A percentile compares a stretch with the other conserved stretches of the same genome.
These are phyloP conservation scores for Dictyostelium discoideum DNA, from an alignment of 78 protist species.

Conservation along the genomic window dicty_2.7 NC_007091.3:2338501-2339000, in stretches of 20 bases:
- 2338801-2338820: constrained; percentile 97
- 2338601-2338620: constrained; percentile 95
- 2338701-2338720: constrained; percentile 95
- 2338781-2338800: constrained; percentile 93
- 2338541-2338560: constrained; percentile 94
- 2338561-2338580: constrained; percentile 79
- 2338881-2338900: constrained; percentile 95
- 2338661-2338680: constrained; percentile 91
- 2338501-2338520: constrained; percentile 78
- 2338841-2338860: constrained; percentile 98
- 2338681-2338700: constrained; percentile 97
- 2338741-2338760: constrained; percentile 97
- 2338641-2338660: constrained; percentile 98
- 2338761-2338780: constrained; percentile 97
- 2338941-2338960: constrained; percentile 91
- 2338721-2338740: constrained; percentile 99
- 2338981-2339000: constrained; percentile 31
- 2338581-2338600: constrained; percentile 96
- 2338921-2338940: constrained; percentile 94
- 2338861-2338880: constrained; percentile 92
- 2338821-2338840: constrained; percentile 99
- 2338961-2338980: constrained; percentile 81
- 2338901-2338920: constrained; percentile 94
- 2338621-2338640: constrained; percentile 85
- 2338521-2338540: constrained; percentile 91